Evolutionary conservation across 1,284 basidiomycete species (phyloP).

Genomic region (Termitomyces sp.): DNA sequence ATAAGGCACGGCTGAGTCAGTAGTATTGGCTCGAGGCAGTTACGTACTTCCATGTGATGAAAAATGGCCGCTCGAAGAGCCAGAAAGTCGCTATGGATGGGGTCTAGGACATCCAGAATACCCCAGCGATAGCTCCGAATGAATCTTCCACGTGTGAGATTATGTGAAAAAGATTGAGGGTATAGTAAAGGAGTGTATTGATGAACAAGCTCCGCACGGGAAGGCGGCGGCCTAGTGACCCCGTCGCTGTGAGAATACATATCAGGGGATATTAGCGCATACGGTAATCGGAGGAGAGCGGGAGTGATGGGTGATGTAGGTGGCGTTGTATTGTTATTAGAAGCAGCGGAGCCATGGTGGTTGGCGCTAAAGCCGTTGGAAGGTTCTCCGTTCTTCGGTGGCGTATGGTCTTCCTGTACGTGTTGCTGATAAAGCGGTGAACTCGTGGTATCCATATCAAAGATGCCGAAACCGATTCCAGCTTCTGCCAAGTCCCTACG

Average conservation of each 20-base stretch:
- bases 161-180: conserved; percentile 33
- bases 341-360: conserved; percentile 44
- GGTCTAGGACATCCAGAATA: conserved; percentile 70
- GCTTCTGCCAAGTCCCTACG: conserved; percentile 72
- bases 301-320: conserved; percentile 56
- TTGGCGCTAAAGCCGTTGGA: conserved; percentile 44
- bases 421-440: conserved; percentile 38
- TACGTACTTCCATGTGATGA: conserved; percentile 73
- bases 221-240: conserved; percentile 46
- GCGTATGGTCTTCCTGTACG: conserved; percentile 31
- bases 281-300: conserved; percentile 60
- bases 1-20: conserved; percentile 22
- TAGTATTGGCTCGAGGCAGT: conserved; percentile 18
- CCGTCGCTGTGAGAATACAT: conserved; percentile 75
- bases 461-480: conserved; percentile 81
- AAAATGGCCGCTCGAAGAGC: conserved; percentile 70
- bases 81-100: conserved; percentile 72
- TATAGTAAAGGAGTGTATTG: conserved; percentile 59
- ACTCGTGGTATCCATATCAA: conserved; percentile 53
- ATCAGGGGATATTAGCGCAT: conserved; percentile 77
- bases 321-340: conserved; percentile 42
- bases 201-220: conserved; percentile 61
- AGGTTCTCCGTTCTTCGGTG: conserved; percentile 37
- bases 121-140: conserved; percentile 75
- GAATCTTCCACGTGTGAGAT: conserved; percentile 55